phyloP scores from a whole-genome alignment of 768 basidiomycete genomes.

The Naganishia onofrii region DNA sequence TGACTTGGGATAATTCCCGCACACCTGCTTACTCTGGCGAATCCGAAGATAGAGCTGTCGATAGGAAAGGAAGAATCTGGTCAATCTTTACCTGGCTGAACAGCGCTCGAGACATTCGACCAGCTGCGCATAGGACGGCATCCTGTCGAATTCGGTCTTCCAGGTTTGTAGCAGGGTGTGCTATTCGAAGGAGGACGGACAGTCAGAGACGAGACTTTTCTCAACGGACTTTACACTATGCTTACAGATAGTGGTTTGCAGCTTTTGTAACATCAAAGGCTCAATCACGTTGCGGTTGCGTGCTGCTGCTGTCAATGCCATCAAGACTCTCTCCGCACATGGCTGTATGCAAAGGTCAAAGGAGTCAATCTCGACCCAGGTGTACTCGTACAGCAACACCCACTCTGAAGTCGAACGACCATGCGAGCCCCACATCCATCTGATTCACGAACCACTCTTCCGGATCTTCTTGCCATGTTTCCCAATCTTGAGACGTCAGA shows the following conservation, averaged over 20 bases:
- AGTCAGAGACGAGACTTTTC: too few species aligned
- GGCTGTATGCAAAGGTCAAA: conserved; percentile 59
- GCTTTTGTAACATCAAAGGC: conserved; percentile 26
- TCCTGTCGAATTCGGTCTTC: conserved; percentile 42
- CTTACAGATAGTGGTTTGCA: conserved; percentile 27
- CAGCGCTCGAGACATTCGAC: conserved; percentile 37
- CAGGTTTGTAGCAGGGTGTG: background rate
- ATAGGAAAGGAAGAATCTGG: conserved; percentile 30
- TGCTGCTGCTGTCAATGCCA: conserved; percentile 57
- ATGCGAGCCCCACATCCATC: conserved; percentile 83
- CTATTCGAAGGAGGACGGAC: background rate
- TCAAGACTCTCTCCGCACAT: conserved; percentile 86
- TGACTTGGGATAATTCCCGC: background rate
- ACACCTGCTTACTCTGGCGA: conserved; percentile 22
- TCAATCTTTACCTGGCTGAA: conserved; percentile 26
- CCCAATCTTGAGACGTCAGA: conserved; percentile 73
- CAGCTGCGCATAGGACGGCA: conserved; percentile 47
- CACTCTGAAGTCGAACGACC: conserved; percentile 90
- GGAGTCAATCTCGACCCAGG: background rate
- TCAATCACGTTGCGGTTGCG: conserved; percentile 35
- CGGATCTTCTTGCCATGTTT: conserved; percentile 79
- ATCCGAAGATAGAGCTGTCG: conserved; percentile 17
- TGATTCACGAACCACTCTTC: conserved; percentile 93
- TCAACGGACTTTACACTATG: too few species aligned
- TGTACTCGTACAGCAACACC: conserved; percentile 36